Evolutionary conservation across 208 protist genomes (phyloP).

Genomic region (Jaenimonas drosophilae): DNA sequence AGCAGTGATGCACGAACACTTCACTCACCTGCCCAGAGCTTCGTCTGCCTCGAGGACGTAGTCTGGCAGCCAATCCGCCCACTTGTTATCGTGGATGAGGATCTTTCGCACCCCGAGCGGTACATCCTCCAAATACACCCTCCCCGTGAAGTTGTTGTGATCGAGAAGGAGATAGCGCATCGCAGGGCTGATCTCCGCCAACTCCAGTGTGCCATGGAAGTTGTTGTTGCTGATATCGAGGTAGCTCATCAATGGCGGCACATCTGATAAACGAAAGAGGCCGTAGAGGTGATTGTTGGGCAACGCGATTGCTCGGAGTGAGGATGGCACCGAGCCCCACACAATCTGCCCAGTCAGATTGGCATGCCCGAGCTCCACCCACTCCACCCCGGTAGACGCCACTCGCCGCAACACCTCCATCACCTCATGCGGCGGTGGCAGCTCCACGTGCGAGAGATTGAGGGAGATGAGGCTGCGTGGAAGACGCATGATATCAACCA

Average conservation of each 20-base stretch:
- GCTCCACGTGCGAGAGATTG: too few relatives aligned
- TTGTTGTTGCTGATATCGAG: slow-evolving; percentile 28
- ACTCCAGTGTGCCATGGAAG: slow-evolving; percentile 16
- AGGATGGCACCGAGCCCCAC: slow-evolving; percentile 6
- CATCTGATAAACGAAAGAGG: slow-evolving; percentile 3
- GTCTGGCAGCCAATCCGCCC: slow-evolving; percentile 28
- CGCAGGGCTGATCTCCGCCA: slow-evolving; percentile 23
- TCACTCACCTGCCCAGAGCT: too few relatives aligned
- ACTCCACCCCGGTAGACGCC: too few relatives aligned
- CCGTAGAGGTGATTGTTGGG: slow-evolving; percentile 12
- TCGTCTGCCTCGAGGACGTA: neutral
- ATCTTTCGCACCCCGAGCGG: slow-evolving; percentile 22
- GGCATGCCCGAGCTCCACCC: too few relatives aligned
- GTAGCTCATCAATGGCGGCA: slow-evolving; percentile 10
- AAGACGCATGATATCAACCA: too few relatives aligned
- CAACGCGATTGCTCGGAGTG: slow-evolving; percentile 11
- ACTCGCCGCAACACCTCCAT: too few relatives aligned
- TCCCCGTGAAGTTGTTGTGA: slow-evolving; percentile 29
- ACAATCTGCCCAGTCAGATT: slow-evolving; percentile 4
- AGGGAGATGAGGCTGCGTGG: too few relatives aligned
- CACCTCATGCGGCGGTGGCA: too few relatives aligned
- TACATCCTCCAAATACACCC: slow-evolving; percentile 21
- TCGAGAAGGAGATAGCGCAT: slow-evolving; percentile 22
- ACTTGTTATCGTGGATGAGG: slow-evolving; percentile 40
- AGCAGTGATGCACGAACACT: too few relatives aligned